Evolutionary conservation across 257 asterid species (phyloP).

Genomic region (Solanum paucissectum): DNA sequence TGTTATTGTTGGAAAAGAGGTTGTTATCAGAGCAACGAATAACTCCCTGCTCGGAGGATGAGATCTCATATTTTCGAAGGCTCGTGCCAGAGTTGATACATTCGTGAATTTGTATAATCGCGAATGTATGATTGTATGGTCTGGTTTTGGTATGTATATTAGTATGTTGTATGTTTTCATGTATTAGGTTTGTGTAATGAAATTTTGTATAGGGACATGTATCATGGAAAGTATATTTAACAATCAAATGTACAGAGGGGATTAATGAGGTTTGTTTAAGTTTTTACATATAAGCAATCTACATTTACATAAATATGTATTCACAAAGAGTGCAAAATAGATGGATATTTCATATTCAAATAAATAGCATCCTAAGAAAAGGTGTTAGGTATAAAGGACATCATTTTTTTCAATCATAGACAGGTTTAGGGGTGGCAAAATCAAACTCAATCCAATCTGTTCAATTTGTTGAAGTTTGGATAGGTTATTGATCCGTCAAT

Average conservation of each 20-base stretch:
- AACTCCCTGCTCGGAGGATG: slow-evolving; percentile 4
- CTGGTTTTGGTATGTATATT: background rate
- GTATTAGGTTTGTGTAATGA: background rate
- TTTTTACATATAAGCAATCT: background rate
- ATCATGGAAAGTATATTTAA: background rate
- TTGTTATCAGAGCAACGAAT: background rate
- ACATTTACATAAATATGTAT: background rate
- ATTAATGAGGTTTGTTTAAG: background rate
- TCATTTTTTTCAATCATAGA: no score
- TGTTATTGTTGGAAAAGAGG: background rate
- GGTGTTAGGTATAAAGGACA: no score
- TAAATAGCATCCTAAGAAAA: no score
- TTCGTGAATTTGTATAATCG: background rate
- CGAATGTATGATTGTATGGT: background rate
- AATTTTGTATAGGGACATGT: background rate
- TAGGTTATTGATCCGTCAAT: background rate
- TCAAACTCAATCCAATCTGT: background rate
- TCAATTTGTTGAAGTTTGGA: background rate
- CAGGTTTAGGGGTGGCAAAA: no score
- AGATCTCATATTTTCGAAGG: background rate
- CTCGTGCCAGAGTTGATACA: slow-evolving; percentile 3
- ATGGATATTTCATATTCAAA: no score
- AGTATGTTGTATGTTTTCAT: background rate
- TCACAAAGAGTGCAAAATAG: no score
- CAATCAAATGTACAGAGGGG: background rate